Percentiles rank a stretch among this genome's conserved stretches.
These are phyloP conservation scores for Nigrospora osmanthi DNA, from an alignment of 2,329 filamentous ascomycete genomes.

Conservation along the genomic window DNA sequence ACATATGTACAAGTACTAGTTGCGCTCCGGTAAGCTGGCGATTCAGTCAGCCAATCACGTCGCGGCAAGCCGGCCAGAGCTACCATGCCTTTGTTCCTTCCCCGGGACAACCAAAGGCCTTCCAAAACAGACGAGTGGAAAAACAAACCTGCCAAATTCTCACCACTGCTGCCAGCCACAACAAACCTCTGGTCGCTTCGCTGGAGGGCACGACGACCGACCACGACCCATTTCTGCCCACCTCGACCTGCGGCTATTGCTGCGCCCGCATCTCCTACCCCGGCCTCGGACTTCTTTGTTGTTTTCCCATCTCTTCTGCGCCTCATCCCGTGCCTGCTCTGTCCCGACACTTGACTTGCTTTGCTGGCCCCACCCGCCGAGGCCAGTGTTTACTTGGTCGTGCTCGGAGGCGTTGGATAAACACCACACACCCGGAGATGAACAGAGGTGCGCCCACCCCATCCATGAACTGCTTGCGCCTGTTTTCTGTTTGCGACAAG, in stretches of 20 bases:
- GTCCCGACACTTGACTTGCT: too few relatives aligned
- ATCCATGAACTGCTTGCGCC: not conserved
- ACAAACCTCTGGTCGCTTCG: not conserved
- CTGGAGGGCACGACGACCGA: too few relatives aligned
- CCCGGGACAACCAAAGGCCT: conserved; percentile 1
- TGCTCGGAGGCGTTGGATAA: not conserved
- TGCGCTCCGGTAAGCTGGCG: too few relatives aligned
- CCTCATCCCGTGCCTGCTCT: not conserved
- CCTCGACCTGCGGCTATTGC: too few relatives aligned
- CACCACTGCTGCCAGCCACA: conserved; percentile 1
- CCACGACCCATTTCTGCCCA: too few relatives aligned
- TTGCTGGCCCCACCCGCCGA: conserved; percentile 1
- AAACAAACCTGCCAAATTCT: conserved; percentile 2
- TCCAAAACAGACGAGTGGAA: not conserved
- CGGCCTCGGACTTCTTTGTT: too few relatives aligned
- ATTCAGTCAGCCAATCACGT: too few relatives aligned
- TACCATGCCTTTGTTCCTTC: not conserved
- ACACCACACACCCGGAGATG: conserved; percentile 4
- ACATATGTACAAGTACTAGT: too few relatives aligned
- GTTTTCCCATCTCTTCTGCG: not conserved
- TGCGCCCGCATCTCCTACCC: too few relatives aligned
- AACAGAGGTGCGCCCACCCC: conserved; percentile 4
- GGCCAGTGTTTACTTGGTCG: conserved; percentile 5
- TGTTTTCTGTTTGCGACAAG: not conserved
- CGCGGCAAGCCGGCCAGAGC: too few relatives aligned